Conservation (phyloP, 2,329 filamentous ascomycete genomes). For the Monosporascus sp. region DNA sequence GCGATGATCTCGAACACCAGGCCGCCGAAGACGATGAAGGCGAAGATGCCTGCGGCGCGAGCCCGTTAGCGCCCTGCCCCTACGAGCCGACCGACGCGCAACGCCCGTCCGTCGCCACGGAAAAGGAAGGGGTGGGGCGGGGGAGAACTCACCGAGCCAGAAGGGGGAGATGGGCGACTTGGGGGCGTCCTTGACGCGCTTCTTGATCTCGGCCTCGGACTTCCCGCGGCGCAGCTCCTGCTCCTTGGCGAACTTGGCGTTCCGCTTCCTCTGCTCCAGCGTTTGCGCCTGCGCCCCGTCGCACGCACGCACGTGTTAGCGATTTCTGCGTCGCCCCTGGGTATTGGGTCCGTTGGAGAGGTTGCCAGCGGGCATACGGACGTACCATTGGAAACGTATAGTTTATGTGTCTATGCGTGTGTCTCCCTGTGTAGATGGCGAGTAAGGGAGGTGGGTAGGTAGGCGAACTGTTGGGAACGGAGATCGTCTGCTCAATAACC, state of each 20-base stretch:
- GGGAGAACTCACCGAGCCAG: conserved; percentile 50
- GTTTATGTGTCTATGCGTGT: not conserved
- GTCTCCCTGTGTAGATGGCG: not conserved
- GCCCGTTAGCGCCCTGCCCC: conserved; percentile 4
- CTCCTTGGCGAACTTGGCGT: conserved; percentile 70
- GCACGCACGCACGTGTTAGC: conserved; percentile 4
- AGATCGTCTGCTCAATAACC: too few species aligned
- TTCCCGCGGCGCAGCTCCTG: conserved; percentile 73
- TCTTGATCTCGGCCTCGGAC: conserved; percentile 59
- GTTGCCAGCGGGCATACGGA: not conserved
- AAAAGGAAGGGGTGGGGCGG: too few species aligned
- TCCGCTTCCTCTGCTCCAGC: conserved; percentile 74
- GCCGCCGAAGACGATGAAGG: conserved; percentile 57
- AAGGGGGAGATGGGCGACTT: conserved; percentile 61
- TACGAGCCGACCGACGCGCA: too few species aligned
- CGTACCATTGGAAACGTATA: not conserved
- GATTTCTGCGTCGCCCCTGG: not conserved
- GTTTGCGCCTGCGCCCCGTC: conserved; percentile 65
- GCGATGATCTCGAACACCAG: conserved; percentile 53
- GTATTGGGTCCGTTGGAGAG: not conserved
- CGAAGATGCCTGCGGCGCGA: conserved; percentile 43
- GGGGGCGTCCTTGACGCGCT: conserved; percentile 47
- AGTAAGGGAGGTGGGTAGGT: not conserved
- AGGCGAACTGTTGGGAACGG: not conserved
- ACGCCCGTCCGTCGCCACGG: too few species aligned